Percentiles rank a stretch among this genome's conserved stretches.
phyloP scores from a whole-genome alignment of 192 early-diverging fungal species.

The Mortierella hygrophila region DNA sequence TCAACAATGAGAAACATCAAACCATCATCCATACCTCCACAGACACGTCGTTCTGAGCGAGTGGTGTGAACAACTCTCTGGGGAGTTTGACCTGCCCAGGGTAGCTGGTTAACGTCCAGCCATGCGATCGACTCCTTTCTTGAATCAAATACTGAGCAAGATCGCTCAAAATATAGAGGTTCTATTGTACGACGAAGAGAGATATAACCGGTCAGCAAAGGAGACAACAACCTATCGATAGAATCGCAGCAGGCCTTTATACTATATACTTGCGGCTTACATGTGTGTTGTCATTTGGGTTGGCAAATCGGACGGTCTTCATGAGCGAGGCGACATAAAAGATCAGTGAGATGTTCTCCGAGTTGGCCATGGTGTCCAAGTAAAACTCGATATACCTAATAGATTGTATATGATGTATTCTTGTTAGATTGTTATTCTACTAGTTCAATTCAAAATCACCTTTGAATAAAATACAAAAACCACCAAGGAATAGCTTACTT shows the following conservation, averaged over 20 bases:
- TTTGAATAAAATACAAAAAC: neutral
- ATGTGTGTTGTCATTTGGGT: constrained; percentile 57
- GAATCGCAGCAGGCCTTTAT: neutral
- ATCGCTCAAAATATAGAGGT: constrained; percentile 89
- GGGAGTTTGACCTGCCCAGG: constrained; percentile 78
- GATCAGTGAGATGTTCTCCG: constrained; percentile 88
- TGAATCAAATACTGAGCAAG: constrained; percentile 84
- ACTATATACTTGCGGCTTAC: constrained; percentile 48
- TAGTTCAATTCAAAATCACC: neutral
- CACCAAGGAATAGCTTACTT: constrained; percentile 16
- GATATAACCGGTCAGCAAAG: constrained; percentile 13
- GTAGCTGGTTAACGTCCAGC: constrained; percentile 88
- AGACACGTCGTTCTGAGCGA: constrained; percentile 54
- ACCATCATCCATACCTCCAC: constrained; percentile 44
- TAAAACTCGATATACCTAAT: constrained; percentile 88
- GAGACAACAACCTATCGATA: neutral
- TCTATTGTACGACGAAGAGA: constrained; percentile 39
- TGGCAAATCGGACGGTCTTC: constrained; percentile 79
- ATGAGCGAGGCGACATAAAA: constrained; percentile 81
- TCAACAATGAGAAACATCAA: neutral
- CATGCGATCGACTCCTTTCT: constrained; percentile 75
- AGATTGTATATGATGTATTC: neutral
- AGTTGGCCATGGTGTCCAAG: constrained; percentile 78
- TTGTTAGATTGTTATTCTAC: neutral
- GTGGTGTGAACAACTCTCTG: constrained; percentile 72